Conservation (phyloP, 805 yeast species). For the Candida parachauliodes region DNA sequence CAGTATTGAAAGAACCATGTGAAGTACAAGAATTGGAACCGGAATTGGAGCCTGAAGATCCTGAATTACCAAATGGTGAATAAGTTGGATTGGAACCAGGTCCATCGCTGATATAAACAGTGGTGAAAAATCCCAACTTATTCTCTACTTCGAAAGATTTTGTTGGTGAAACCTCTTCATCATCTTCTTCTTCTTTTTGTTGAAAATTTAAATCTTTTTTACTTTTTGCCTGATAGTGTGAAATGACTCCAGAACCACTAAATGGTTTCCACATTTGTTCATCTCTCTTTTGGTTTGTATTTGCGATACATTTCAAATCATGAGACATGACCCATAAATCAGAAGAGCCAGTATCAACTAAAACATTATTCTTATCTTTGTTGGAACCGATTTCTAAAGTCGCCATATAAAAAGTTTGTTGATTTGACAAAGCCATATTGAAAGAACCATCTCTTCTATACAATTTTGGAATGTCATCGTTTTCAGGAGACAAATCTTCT, state of each 20-base stretch:
- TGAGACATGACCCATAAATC: conserved; percentile 41
- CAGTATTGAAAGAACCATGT: conserved; percentile 48
- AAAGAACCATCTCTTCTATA: conserved; percentile 16
- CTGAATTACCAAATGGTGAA: conserved; percentile 7
- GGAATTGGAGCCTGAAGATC: conserved; percentile 9
- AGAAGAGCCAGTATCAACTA: conserved; percentile 41
- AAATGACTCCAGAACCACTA: conserved; percentile 9
- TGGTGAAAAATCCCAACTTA: conserved; percentile 3
- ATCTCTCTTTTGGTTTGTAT: conserved; percentile 3
- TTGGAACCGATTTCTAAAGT: conserved; percentile 28
- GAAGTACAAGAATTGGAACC: conserved; percentile 37
- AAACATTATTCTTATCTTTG: conserved; percentile 23
- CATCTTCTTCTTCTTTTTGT: no score
- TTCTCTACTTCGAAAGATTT: conserved; percentile 4
- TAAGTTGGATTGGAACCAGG: conserved; percentile 4
- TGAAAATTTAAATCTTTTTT: not conserved
- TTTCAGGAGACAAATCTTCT: conserved; percentile 6
- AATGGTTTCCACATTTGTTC: not conserved
- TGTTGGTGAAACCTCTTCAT: not conserved
- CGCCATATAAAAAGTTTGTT: conserved; percentile 27
- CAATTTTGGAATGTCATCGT: conserved; percentile 12
- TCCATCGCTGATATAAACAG: conserved; percentile 7
- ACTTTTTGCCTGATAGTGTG: not conserved
- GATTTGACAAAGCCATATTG: conserved; percentile 19
- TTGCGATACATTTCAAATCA: conserved; percentile 20